Evolutionary conservation across 1,284 basidiomycete species (phyloP), one percentile per base, ranked within the genome.

Genomic region (Irpex rosettiformis): DNA sequence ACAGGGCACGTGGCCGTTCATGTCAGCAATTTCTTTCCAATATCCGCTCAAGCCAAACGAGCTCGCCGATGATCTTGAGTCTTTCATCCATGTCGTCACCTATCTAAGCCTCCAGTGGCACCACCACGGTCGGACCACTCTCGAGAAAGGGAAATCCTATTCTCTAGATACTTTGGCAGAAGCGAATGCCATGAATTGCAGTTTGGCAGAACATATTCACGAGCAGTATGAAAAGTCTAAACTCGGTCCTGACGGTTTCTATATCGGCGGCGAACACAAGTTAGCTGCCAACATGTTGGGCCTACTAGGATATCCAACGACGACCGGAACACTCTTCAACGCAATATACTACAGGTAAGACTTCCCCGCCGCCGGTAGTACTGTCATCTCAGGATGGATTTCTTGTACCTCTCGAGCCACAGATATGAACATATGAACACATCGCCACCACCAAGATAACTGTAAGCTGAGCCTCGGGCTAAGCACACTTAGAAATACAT

Each of bases 1-100:
- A 37, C 21, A 58, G 57, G 57, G 57, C n/a, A 58, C 57, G 7
- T 58, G 57, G 57, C 16, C 52, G 11, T 54, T 37, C 42, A 29
- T 30, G 21, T 54, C 57, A 7, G 51, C 57, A 2, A 11, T 54
- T 4, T 42, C 57, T 4, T 42, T 58, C 13, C 3, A 48, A 18
- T 58, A 58, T 37, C 57, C 57, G n/a, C 21, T 27, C 22, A 53
- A 54, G 43, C 57, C 57, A 3, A 45, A 10, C 16, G 57, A 45
- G 27, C 27, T 58, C n/a, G 37, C 57, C 7, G 57, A 58, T 18
- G 57, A 58, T 37, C 37, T 58, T 5, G 57, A 58, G 28, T 54
- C 52, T 4, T 58, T 58, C 52, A 13, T 54, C 57, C 27, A 58
- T 22, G 43, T 58, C 42, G 11, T 53, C 3, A 45, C 37, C 3